A percentile compares a stretch with the other conserved stretches of the same genome.
phyloP scores from a whole-genome alignment of 176 grass and related monocot genomes.

The Paspalum vaginatum region DNA sequence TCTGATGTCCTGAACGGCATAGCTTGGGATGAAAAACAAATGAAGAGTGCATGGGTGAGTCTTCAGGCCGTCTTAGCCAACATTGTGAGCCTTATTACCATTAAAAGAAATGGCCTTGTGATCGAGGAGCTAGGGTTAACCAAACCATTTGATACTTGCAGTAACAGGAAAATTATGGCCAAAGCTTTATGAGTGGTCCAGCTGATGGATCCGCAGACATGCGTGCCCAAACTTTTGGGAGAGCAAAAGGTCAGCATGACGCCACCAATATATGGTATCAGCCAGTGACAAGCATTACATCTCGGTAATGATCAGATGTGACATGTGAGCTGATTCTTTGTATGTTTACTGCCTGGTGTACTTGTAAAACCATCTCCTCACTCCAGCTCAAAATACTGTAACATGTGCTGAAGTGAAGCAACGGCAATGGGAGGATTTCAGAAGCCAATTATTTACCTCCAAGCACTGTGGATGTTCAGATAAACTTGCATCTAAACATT shows the following conservation, averaged over 20 bases:
- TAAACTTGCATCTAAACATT: background rate
- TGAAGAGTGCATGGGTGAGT: no score
- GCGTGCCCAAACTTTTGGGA: slow-evolving; percentile 18
- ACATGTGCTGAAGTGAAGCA: background rate
- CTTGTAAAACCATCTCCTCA: background rate
- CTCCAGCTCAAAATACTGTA: background rate
- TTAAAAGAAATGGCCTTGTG: no score
- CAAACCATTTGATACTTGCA: background rate
- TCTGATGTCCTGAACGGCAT: no score
- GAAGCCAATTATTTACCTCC: background rate
- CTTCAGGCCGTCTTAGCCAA: no score
- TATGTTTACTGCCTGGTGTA: background rate
- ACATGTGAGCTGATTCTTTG: no score
- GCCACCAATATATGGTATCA: background rate
- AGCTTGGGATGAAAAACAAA: no score
- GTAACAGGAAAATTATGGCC: slow-evolving; percentile 48
- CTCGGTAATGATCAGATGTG: no score
- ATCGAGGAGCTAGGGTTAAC: no score
- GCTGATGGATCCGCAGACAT: slow-evolving; percentile 23
- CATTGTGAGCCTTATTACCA: no score
- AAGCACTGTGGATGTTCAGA: background rate
- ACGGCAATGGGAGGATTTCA: background rate
- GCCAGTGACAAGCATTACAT: background rate
- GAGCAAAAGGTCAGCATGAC: no score
- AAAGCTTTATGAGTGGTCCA: slow-evolving; percentile 44